Base-by-base conservation (phyloP, 2,329 filamentous ascomycete genomes). In the Pestalotiopsis sp. region DNA sequence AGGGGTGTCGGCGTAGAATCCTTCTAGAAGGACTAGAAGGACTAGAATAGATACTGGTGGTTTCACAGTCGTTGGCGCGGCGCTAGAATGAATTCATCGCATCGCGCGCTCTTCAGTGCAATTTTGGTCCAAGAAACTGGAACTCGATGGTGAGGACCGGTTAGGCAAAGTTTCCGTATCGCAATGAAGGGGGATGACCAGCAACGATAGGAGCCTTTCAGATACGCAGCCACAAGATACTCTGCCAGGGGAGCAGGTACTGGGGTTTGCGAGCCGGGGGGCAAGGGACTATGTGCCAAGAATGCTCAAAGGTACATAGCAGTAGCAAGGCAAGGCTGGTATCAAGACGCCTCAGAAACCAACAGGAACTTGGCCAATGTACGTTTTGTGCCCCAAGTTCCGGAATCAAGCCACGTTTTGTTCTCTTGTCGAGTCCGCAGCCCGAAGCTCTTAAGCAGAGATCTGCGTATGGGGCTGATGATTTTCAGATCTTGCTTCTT, bases 11-110 rank as follows among this genome's bases (percentile, higher is more conserved):
- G 35, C 35, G 30, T 40, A 35, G 64, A 66, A 66, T 11, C 14
- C 55, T 66, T 66, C 64, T 66, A 66, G 64, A 66, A 66, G 52
- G 26, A 65, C 55, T 66, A 66, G 64, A 59, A 66, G 22, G 44
- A 55, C 55, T 66, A 66, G 64, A 59, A 66, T 22, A 24, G 22
- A 22, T n/a, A 22, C 38, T 58, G 52, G 64, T 24, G 17, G 64
- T 66, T 66, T 66, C 64, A 66, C 30, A 59, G 57, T 26, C 20
- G 40, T 59, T 55, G 17, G 22, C 44, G 64, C 38, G 52, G 64
- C 55, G 64, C 64, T 66, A 66, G 44, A 30, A 30, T 30, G 64
- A 17, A 20, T 55, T 65, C 14, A 13, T 14, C 38, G 44, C 44
- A 38, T 40, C 48, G 30, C 30, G 61, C 20, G 22, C 48, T 35